Percentiles rank a stretch among this genome's conserved stretches.
Conservation (phyloP, 2,329 filamentous ascomycete species). For the Ophiostoma sp. region DNA sequence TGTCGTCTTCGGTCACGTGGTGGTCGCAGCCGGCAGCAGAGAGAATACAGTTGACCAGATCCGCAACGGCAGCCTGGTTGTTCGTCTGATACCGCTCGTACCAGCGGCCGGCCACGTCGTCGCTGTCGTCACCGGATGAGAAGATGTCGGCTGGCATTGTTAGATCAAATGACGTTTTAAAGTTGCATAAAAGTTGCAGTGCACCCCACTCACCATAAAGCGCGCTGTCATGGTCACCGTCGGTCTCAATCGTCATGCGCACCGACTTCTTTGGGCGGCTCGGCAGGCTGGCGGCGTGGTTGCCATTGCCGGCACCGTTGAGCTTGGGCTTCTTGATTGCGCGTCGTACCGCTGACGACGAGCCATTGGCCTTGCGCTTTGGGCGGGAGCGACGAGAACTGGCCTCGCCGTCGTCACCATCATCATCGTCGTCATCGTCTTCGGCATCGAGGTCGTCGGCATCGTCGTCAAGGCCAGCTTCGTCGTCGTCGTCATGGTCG, state of each 20-base stretch:
- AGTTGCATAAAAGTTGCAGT: not conserved
- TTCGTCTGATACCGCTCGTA: conserved; percentile 58
- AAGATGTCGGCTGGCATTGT: conserved; percentile 60
- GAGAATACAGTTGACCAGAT: conserved; percentile 67
- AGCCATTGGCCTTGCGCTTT: conserved; percentile 26
- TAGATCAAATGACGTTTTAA: not conserved
- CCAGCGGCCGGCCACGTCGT: conserved; percentile 62
- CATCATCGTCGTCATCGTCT: conserved; percentile 40
- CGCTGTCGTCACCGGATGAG: conserved; percentile 56
- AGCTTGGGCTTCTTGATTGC: conserved; percentile 65
- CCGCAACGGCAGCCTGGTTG: conserved; percentile 56
- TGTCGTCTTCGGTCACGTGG: conserved; percentile 76
- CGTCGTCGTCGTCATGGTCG: conserved; percentile 46
- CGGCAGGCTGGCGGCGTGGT: conserved; percentile 47
- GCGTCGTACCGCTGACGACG: conserved; percentile 47
- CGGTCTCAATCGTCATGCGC: conserved; percentile 52
- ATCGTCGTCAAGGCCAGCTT: conserved; percentile 41
- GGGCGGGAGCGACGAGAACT: conserved; percentile 43
- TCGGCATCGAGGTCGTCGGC: conserved; percentile 40
- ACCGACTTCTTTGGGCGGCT: conserved; percentile 59
- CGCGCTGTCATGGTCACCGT: conserved; percentile 54
- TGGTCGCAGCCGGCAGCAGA: conserved; percentile 77
- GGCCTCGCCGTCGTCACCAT: conserved; percentile 36
- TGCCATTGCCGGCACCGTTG: conserved; percentile 50
- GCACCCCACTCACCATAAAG: conserved; percentile 52